Evolutionary conservation across 805 yeast species (phyloP).

Genomic region (Saturnispora ahearnii): DNA sequence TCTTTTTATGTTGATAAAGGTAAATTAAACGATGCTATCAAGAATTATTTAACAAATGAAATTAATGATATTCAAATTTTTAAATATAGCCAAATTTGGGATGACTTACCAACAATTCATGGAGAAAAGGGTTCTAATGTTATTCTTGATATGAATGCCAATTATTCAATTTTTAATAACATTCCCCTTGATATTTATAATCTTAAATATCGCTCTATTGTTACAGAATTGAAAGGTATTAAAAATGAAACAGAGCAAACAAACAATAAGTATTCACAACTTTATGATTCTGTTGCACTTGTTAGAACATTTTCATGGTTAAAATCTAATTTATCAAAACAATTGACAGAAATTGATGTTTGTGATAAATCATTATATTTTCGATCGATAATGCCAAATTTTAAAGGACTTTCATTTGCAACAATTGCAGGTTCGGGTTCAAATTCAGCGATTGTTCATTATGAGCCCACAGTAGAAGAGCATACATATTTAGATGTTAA

Average conservation of each 20-base stretch:
- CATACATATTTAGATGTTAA: conserved; percentile 54
- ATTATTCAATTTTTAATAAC: conserved; percentile 22
- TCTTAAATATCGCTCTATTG: conserved; percentile 21
- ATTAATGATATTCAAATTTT: conserved; percentile 29
- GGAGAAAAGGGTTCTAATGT: conserved; percentile 10
- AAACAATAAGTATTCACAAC: conserved; percentile 70
- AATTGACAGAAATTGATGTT: conserved; percentile 45
- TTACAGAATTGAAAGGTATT: conserved; percentile 59
- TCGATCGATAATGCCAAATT: conserved; percentile 36
- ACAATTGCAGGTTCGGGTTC: conserved; percentile 71
- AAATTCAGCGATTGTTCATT: conserved; percentile 69
- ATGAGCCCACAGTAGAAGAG: conserved; percentile 54
- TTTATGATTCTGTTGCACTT: conserved; percentile 74
- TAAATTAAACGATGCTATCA: conserved; percentile 27
- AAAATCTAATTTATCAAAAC: conserved; percentile 43
- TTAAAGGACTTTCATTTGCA: conserved; percentile 63
- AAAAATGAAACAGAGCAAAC: conserved; percentile 66
- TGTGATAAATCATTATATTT: conserved; percentile 42
- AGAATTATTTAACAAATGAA: conserved; percentile 19
- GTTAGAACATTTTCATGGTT: conserved; percentile 77
- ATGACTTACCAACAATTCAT: conserved; percentile 34
- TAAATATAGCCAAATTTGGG: conserved; percentile 52
- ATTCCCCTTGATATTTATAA: conserved; percentile 19
- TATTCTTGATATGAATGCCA: conserved; percentile 20
- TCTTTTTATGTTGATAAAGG: conserved; percentile 34